A percentile compares a stretch with the other conserved stretches of the same genome.
These are phyloP conservation scores for Pichia kudriavzevii DNA, from an alignment of 1,139 yeast species.

Conservation along the genomic window DNA sequence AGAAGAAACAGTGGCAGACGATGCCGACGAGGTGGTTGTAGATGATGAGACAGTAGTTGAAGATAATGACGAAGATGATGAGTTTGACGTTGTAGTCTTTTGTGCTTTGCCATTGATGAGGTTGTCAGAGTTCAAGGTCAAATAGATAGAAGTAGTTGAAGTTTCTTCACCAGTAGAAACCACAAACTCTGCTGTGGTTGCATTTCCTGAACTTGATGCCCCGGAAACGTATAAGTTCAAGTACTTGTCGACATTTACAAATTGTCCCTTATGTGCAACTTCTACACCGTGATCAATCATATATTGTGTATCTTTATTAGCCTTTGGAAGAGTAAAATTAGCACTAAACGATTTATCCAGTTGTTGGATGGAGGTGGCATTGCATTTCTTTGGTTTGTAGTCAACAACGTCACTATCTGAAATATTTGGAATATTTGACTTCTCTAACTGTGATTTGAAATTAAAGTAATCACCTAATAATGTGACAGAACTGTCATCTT, in stretches of 20 bases:
- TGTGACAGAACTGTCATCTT: constrained; percentile 22
- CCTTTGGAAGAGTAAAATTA: constrained; percentile 37
- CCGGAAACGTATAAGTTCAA: constrained; percentile 14
- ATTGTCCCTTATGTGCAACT: constrained; percentile 41
- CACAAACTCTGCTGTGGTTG: constrained; percentile 36
- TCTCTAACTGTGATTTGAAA: constrained; percentile 40
- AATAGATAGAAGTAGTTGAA: constrained; percentile 14
- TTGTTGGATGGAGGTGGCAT: constrained; percentile 38
- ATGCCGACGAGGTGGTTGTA: constrained; percentile 11
- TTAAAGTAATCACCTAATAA: constrained; percentile 49
- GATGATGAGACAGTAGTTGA: neutral
- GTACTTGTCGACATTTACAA: constrained; percentile 31
- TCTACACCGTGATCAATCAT: constrained; percentile 47
- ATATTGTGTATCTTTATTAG: constrained; percentile 35
- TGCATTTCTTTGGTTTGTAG: constrained; percentile 42
- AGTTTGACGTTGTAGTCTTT: too few species aligned
- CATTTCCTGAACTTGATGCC: constrained; percentile 5
- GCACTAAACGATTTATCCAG: constrained; percentile 34
- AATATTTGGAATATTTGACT: constrained; percentile 32
- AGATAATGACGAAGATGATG: too few species aligned
- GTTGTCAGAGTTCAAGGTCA: constrained; percentile 25
- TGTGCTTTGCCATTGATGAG: constrained; percentile 31
- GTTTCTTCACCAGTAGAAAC: constrained; percentile 37
- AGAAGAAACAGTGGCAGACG: constrained; percentile 26
- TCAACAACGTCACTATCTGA: constrained; percentile 34